Evolutionary conservation across 352 stramenopile genomes (phyloP).

Genomic region (Phytophthora gonapodyides): DNA sequence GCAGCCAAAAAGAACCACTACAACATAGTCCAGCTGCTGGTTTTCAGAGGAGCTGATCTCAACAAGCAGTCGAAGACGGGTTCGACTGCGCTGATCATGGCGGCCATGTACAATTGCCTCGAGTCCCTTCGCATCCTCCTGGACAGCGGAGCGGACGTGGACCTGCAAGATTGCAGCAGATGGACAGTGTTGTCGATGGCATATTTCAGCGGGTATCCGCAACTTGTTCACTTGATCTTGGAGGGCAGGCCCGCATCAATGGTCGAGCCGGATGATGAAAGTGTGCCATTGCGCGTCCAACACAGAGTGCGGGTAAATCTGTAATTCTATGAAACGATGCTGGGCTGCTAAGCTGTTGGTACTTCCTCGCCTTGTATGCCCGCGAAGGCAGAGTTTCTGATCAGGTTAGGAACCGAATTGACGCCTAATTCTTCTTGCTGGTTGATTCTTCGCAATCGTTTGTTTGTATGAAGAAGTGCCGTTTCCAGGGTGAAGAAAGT

Average conservation of each 20-base stretch:
- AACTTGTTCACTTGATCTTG: constrained; percentile 5
- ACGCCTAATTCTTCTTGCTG: no score
- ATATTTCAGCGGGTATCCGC: constrained; percentile 6
- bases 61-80: constrained; percentile 2
- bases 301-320: neutral
- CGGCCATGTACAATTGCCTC: neutral
- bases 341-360: no score
- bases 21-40: constrained; percentile 5
- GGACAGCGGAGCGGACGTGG: neutral
- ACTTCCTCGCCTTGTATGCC: no score
- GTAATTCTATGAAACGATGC: no score
- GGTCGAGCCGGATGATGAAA: neutral
- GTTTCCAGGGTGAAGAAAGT: no score
- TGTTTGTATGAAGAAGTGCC: no score
- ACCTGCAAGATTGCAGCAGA: neutral
- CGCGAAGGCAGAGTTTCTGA: no score
- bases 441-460: no score
- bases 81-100: constrained; percentile 5
- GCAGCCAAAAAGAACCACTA: constrained; percentile 1
- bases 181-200: constrained; percentile 4
- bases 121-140: constrained; percentile 5
- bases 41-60: neutral
- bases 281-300: neutral
- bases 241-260: neutral
- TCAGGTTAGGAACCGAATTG: no score